Conservation (phyloP, 371 early-diverging fungal species). For the Chytridiales sp. region DNA sequence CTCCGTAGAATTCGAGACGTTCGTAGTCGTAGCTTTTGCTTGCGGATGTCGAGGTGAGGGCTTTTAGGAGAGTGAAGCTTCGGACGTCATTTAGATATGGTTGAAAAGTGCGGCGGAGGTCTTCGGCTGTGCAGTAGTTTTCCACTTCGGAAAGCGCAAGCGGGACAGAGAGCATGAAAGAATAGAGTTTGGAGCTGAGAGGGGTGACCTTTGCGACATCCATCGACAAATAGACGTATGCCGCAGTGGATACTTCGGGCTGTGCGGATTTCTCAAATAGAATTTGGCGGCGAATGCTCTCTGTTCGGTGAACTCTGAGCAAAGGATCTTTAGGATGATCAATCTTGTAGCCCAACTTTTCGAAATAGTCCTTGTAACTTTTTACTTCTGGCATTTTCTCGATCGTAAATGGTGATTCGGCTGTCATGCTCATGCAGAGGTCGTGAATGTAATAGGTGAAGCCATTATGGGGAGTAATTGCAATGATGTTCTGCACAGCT, state of each 20-base stretch:
- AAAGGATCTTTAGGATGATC: constrained; percentile 25
- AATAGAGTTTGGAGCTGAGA: too few relatives aligned
- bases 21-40: constrained; percentile 81
- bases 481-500: constrained; percentile 17
- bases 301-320: constrained; percentile 25
- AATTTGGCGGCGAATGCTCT: too few relatives aligned
- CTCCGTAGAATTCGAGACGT: constrained; percentile 92
- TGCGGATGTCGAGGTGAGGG: constrained; percentile 76
- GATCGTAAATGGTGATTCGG: constrained; percentile 1
- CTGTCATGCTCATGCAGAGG: constrained; percentile 4
- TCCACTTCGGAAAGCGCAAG: constrained; percentile 72
- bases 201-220: too few relatives aligned
- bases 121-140: constrained; percentile 57
- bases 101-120: constrained; percentile 52
- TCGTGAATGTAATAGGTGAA: constrained; percentile 22
- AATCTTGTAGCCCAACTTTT: constrained; percentile 34
- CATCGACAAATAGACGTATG: too few relatives aligned
- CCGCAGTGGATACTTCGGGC: too few relatives aligned
- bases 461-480: constrained; percentile 41
- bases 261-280: too few relatives aligned
- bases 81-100: constrained; percentile 43
- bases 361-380: constrained; percentile 35
- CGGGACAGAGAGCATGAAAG: constrained; percentile 63
- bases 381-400: too few relatives aligned
- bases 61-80: constrained; percentile 62